These are phyloP conservation scores for Wickerhamomyces sp. DNA, from an alignment of 1,139 yeast species.

Conservation along the genomic window DNA sequence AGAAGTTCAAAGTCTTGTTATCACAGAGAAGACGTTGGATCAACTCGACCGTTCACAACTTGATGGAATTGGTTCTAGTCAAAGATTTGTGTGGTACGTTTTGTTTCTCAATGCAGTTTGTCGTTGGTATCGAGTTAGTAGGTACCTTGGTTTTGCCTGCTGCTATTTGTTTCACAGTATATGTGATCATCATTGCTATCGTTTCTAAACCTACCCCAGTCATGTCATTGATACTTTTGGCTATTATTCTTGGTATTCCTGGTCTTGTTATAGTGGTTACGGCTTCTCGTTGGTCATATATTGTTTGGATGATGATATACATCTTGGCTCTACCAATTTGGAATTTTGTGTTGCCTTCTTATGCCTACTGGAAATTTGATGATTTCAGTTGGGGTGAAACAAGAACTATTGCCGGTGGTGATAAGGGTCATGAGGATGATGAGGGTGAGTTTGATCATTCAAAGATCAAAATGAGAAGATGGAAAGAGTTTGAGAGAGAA, in stretches of 20 bases:
- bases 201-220: conserved; percentile 80
- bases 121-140: conserved; percentile 77
- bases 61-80: conserved; percentile 85
- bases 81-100: conserved; percentile 95
- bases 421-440: conserved; percentile 53
- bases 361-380: conserved; percentile 96
- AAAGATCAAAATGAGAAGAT: conserved; percentile 80
- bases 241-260: conserved; percentile 83
- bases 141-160: conserved; percentile 93
- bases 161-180: conserved; percentile 81
- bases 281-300: conserved; percentile 69
- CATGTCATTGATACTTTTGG: conserved; percentile 74
- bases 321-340: conserved; percentile 84
- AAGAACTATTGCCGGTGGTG: conserved; percentile 73
- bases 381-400: conserved; percentile 99
- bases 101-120: conserved; percentile 96
- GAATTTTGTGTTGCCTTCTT: conserved; percentile 87
- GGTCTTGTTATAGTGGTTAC: conserved; percentile 85
- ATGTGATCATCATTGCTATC: conserved; percentile 73
- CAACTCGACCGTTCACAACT: conserved; percentile 92
- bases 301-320: conserved; percentile 80
- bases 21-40: conserved; percentile 99
- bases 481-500: conserved; percentile 91
- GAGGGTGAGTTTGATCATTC: conserved; percentile 89
- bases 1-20: conserved; percentile 68